Base-by-base conservation (phyloP, 176 grass and related monocot genomes). In the Musa acuminata region DNA sequence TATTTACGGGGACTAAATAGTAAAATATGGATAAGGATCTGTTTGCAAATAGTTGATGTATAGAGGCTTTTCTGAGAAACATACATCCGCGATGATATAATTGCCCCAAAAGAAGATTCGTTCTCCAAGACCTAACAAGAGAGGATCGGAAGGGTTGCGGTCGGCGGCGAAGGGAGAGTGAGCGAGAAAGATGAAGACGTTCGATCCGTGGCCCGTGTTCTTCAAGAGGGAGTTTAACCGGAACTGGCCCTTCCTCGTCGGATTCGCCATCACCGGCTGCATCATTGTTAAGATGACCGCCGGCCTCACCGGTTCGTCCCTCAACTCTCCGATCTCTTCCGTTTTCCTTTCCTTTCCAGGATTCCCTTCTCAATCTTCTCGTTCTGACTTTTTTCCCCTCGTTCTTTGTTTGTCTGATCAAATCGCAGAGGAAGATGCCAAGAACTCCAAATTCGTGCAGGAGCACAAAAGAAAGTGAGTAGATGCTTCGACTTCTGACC, bases 201-300 rank as follows among this genome's bases (percentile, higher is more conserved):
- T 96, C 86, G 92, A 96, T 65, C 92, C 92, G 50, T 96, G 92
- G 92, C 92, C 92, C 11, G 92, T 96, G 49, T 96, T 96, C 88
- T 91, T 96, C 86, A 81, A 83, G 73, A 71, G 92, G 49, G 92
- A 96, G 88, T 88, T 78, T 57, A 76, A 26, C 24, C 88, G 92
- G 73, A 88, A 60, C 73, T 96, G 88, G 88, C 92, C 92, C 48
- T 96, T 96, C 85, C 79, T 96, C 64, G 52, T 82, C 58, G 91
- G 91, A 1, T 93, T 93, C 91, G 91, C 85, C 85, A 16, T 90
- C 85, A 90, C 84, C 71, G 90, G 90, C 4, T 23, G n/a, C 78
- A 1, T 93, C 58, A 83, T 93, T 84, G 25, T 11, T 79, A 90
- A 86, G 91, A 50, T 88, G 26, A 95, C 87, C 25, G 85, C 85